These are phyloP conservation scores for Gelatoporia subvermispora DNA, from an alignment of 768 basidiomycete genomes.

Conservation along the genomic window DNA sequence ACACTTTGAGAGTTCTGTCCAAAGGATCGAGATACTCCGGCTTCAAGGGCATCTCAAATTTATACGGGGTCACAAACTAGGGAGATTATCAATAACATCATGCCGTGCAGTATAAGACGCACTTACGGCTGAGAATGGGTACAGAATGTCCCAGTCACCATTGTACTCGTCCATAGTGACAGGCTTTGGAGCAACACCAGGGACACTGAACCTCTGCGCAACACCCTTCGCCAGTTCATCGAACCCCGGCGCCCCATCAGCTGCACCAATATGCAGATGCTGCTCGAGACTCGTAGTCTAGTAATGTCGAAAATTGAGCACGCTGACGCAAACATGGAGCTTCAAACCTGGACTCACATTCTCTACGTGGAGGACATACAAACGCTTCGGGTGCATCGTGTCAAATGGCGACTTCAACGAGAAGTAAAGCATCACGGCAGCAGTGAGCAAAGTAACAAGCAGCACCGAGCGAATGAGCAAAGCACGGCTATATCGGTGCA, in stretches of 20 bases:
- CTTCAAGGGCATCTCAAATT: slow-evolving; percentile 57
- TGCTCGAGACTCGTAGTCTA: slow-evolving; percentile 71
- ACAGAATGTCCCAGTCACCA: slow-evolving; percentile 83
- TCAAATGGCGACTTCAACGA: slow-evolving; percentile 65
- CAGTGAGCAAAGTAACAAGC: slow-evolving; percentile 41
- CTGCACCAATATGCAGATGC: slow-evolving; percentile 73
- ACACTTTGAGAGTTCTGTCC: slow-evolving; percentile 43
- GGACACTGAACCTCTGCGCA: slow-evolving; percentile 51
- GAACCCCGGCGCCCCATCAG: slow-evolving; percentile 81
- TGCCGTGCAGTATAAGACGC: background rate
- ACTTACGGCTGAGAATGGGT: slow-evolving; percentile 72
- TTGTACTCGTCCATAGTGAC: slow-evolving; percentile 73
- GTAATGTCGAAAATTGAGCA: background rate
- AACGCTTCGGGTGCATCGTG: slow-evolving; percentile 76
- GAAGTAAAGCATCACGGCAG: slow-evolving; percentile 56
- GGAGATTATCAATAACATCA: slow-evolving; percentile 6
- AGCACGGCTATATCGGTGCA: slow-evolving; percentile 58
- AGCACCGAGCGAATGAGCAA: slow-evolving; percentile 37
- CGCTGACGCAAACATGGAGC: background rate
- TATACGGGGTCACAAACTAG: slow-evolving; percentile 83
- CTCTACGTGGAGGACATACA: slow-evolving; percentile 81
- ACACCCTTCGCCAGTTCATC: slow-evolving; percentile 56
- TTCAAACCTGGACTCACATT: slow-evolving; percentile 51
- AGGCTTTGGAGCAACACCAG: slow-evolving; percentile 33
- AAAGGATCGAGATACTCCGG: slow-evolving; percentile 22